phyloP scores from a whole-genome alignment of 768 basidiomycete genomes.

The Mycena metata region DNA sequence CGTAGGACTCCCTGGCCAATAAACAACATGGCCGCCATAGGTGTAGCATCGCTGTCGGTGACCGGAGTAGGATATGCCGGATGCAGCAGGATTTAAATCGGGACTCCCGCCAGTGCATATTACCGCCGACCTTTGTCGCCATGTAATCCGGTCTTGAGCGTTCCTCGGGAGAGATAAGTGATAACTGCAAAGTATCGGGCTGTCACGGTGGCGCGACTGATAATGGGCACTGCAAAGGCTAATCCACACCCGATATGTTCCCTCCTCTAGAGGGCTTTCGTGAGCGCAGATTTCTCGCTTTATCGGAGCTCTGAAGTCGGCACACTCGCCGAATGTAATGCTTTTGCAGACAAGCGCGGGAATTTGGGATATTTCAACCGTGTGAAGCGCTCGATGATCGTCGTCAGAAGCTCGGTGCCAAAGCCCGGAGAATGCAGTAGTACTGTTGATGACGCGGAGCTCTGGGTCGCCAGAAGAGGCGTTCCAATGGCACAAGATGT shows the following conservation, averaged over 20 bases:
- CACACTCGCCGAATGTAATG: neutral
- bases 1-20: neutral
- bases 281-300: slow-evolving; percentile 8
- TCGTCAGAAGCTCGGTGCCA: neutral
- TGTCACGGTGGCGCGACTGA: no score
- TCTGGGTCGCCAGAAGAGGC: neutral
- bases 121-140: neutral
- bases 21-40: neutral
- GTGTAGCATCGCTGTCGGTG: neutral
- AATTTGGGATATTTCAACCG: neutral
- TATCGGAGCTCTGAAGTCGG: neutral
- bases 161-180: slow-evolving; percentile 4
- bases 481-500: slow-evolving; percentile 5
- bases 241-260: slow-evolving; percentile 20
- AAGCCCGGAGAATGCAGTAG: neutral
- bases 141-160: neutral
- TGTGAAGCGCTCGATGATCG: neutral
- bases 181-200: slow-evolving; percentile 9
- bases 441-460: neutral
- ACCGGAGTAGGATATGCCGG: slow-evolving; percentile 15
- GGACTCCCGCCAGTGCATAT: no score
- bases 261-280: slow-evolving; percentile 21
- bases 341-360: neutral
- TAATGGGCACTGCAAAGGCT: neutral
- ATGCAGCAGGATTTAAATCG: neutral